A percentile compares a stretch with the other conserved stretches of the same genome.
Conservation (phyloP, 1,284 basidiomycete genomes). For the Rhodotorula sp. region DNA sequence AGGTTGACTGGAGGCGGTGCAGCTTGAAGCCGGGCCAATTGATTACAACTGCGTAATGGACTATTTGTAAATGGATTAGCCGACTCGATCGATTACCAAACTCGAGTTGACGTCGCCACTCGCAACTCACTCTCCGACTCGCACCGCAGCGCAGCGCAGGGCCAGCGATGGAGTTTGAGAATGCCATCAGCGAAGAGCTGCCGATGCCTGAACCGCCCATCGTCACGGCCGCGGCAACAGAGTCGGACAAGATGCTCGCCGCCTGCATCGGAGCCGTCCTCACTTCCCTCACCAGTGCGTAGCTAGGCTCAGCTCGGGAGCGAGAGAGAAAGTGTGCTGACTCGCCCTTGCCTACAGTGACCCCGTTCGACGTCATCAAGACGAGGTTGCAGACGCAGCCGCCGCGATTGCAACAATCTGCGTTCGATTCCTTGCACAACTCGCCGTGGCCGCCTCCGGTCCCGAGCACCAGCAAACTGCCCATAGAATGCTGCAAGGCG, state of each 20-base stretch:
- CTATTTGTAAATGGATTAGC: neutral
- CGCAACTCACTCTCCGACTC: neutral
- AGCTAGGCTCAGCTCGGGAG: too few species aligned
- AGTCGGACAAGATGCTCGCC: slow-evolving; percentile 42
- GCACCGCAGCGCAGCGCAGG: too few species aligned
- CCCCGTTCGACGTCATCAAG: slow-evolving; percentile 90
- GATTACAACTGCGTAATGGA: neutral
- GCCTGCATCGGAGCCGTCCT: slow-evolving; percentile 41
- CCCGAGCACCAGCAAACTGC: slow-evolving; percentile 13
- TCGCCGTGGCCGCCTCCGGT: slow-evolving; percentile 32
- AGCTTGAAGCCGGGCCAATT: too few species aligned
- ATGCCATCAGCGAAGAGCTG: slow-evolving; percentile 2
- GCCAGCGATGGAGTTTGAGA: neutral
- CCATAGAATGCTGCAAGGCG: neutral
- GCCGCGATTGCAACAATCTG: slow-evolving; percentile 3
- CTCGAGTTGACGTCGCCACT: slow-evolving; percentile 1
- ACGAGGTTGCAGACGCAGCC: slow-evolving; percentile 57
- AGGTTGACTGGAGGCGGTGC: too few species aligned
- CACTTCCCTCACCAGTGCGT: slow-evolving; percentile 43
- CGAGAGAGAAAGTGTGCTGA: neutral
- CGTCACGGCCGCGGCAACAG: neutral
- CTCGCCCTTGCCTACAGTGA: slow-evolving; percentile 61
- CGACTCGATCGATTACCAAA: neutral
- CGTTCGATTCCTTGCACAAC: slow-evolving; percentile 2
- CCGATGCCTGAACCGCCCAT: neutral